Evolutionary conservation across 768 basidiomycete genomes (phyloP).

Genomic region (Phanerochaete sordida): DNA sequence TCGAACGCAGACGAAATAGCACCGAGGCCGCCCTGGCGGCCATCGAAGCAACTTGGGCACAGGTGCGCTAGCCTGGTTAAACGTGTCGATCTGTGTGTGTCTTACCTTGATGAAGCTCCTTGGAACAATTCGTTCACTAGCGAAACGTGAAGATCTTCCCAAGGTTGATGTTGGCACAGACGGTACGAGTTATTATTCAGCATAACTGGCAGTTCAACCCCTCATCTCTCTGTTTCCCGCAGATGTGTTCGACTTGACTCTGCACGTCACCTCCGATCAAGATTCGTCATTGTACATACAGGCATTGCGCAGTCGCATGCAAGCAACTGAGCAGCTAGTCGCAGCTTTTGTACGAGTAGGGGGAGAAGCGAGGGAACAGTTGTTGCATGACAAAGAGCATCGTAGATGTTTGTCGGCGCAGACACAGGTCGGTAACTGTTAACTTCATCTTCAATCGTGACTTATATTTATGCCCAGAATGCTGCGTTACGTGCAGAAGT

Average conservation of each 20-base stretch:
- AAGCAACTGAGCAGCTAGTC: slow-evolving; percentile 23
- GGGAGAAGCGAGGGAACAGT: slow-evolving; percentile 6
- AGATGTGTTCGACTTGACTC: slow-evolving; percentile 24
- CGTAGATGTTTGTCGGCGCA: slow-evolving; percentile 18
- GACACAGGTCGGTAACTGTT: slow-evolving; percentile 19
- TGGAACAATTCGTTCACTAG: slow-evolving; percentile 25
- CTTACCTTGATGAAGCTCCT: slow-evolving; percentile 19
- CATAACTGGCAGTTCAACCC: no score
- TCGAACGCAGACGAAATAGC: slow-evolving; percentile 23
- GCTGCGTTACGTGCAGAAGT: slow-evolving; percentile 24
- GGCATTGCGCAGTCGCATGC: slow-evolving; percentile 22
- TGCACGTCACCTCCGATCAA: slow-evolving; percentile 19
- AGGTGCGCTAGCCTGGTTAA: slow-evolving; percentile 13
- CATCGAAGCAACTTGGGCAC: slow-evolving; percentile 28
- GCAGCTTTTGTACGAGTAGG: slow-evolving; percentile 21
- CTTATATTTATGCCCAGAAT: slow-evolving; percentile 11
- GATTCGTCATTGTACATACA: slow-evolving; percentile 20
- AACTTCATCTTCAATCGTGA: neutral
- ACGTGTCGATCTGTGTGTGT: neutral
- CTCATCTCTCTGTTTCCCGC: neutral
- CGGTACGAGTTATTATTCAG: no score
- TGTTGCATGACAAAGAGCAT: slow-evolving; percentile 15
- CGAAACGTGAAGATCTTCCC: slow-evolving; percentile 24
- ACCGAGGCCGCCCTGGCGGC: slow-evolving; percentile 28
- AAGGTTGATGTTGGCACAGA: slow-evolving; percentile 19